Evolutionary conservation across 306 rosid species (phyloP).

Genomic region (Acacia confusa): DNA sequence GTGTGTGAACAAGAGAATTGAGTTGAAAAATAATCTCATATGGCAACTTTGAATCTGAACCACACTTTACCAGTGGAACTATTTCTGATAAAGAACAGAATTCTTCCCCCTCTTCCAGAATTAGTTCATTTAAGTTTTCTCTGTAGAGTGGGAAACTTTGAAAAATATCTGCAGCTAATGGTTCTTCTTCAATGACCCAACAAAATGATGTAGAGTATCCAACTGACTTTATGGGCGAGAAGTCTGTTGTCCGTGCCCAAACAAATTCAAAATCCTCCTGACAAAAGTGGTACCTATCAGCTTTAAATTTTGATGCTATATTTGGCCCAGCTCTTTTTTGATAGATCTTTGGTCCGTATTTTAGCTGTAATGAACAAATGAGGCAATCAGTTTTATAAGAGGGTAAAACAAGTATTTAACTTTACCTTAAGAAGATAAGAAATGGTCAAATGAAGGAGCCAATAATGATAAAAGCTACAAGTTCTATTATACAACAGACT

Average conservation of each 20-base stretch:
- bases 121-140: constrained; percentile 48
- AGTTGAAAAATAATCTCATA: constrained; percentile 80
- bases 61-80: constrained; percentile 69
- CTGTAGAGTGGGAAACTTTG: constrained; percentile 57
- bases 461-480: background rate
- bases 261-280: constrained; percentile 72
- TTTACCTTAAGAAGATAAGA: background rate
- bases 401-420: background rate
- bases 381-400: background rate
- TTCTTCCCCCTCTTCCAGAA: constrained; percentile 54
- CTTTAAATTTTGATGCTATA: constrained; percentile 48
- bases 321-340: constrained; percentile 52
- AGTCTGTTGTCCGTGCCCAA: constrained; percentile 87
- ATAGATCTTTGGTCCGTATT: constrained; percentile 78
- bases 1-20: constrained; percentile 84
- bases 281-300: constrained; percentile 66
- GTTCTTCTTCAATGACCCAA: constrained; percentile 68
- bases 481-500: background rate
- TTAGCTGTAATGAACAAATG: constrained; percentile 52
- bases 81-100: constrained; percentile 47
- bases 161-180: constrained; percentile 49
- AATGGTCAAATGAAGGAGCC: constrained; percentile 15
- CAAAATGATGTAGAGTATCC: constrained; percentile 74
- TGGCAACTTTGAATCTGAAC: constrained; percentile 39
- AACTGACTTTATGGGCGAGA: constrained; percentile 57